These are phyloP conservation scores for Zalerion maritima DNA, from an alignment of 495 filamentous ascomycete species.

Conservation along the genomic window DNA sequence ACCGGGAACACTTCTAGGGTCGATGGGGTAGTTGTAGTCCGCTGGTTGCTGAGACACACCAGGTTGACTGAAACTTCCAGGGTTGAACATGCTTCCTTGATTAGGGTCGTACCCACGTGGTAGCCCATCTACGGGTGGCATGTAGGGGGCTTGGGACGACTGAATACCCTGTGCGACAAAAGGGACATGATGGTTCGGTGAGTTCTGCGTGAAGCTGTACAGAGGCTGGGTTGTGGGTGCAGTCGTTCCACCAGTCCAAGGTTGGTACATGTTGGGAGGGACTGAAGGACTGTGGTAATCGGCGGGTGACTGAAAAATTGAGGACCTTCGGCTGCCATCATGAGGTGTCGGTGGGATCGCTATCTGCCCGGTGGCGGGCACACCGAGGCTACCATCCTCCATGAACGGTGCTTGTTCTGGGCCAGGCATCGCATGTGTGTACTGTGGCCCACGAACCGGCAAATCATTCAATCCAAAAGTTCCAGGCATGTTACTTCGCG, in stretches of 20 bases:
- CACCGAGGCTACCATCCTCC: conserved; percentile 9
- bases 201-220: conserved; percentile 17
- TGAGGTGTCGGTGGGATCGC: conserved; percentile 18
- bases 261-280: conserved; percentile 16
- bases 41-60: conserved; percentile 1
- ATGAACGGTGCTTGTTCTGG: conserved; percentile 14
- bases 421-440: conserved; percentile 13
- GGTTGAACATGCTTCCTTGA: conserved; percentile 12
- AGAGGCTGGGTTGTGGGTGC: conserved; percentile 14
- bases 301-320: conserved; percentile 17
- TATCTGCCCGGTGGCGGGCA: conserved; percentile 12
- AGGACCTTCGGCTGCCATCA: conserved; percentile 18
- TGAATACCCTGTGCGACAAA: conserved; percentile 16
- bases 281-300: conserved; percentile 20
- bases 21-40: conserved; percentile 5
- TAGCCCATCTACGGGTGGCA: conserved; percentile 16
- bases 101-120: conserved; percentile 13
- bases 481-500: conserved; percentile 14
- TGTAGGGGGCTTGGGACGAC: conserved; percentile 13
- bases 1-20: conserved; percentile 8
- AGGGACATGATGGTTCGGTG: conserved; percentile 6
- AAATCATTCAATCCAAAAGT: conserved; percentile 17
- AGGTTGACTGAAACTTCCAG: conserved; percentile 5
- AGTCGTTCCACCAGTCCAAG: conserved; percentile 13
- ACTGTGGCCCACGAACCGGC: conserved; percentile 14